These are phyloP conservation scores for Scheffersomyces parashehatae DNA, from an alignment of 1,139 yeast genomes.

Conservation along the genomic window DNA sequence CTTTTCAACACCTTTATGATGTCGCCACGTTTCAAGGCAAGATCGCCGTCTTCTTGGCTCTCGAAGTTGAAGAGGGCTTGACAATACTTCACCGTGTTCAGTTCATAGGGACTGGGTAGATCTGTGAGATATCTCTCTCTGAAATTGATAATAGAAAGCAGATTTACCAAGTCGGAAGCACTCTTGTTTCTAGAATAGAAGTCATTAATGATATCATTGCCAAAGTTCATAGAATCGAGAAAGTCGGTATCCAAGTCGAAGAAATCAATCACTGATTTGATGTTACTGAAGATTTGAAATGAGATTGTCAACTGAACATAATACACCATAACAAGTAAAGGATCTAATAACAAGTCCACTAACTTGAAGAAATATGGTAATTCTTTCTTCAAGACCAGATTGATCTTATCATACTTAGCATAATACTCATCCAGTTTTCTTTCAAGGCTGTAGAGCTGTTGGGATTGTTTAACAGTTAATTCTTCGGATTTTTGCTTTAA, in stretches of 20 bases:
- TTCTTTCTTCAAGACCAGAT: slow-evolving; percentile 35
- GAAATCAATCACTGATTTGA: slow-evolving; percentile 15
- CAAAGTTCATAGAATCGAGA: slow-evolving; percentile 8
- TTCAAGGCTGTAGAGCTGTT: slow-evolving; percentile 29
- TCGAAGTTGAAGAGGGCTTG: slow-evolving; percentile 34
- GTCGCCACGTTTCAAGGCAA: slow-evolving; percentile 52
- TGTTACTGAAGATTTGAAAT: slow-evolving; percentile 24
- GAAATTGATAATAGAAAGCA: slow-evolving; percentile 21
- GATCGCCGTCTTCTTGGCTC: slow-evolving; percentile 44
- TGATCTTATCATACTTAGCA: slow-evolving; percentile 28
- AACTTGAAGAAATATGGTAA: slow-evolving; percentile 39
- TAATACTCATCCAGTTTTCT: slow-evolving; percentile 30
- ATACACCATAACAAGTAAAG: slow-evolving; percentile 28
- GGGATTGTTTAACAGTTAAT: slow-evolving; percentile 31
- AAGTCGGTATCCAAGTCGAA: slow-evolving; percentile 9
- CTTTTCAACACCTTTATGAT: slow-evolving; percentile 42
- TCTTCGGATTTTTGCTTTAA: slow-evolving; percentile 21
- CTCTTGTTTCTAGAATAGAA: slow-evolving; percentile 12
- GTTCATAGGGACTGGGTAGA: slow-evolving; percentile 4
- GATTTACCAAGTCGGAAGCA: slow-evolving; percentile 19
- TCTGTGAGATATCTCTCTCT: slow-evolving; percentile 18
- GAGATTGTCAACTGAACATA: slow-evolving; percentile 30
- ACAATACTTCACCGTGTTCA: slow-evolving; percentile 18
- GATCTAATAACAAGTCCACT: slow-evolving; percentile 23
- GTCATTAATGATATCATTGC: slow-evolving; percentile 7